Evolutionary conservation across 2,329 filamentous ascomycete genomes (phyloP).

Genomic region (Phialophora chinensis): DNA sequence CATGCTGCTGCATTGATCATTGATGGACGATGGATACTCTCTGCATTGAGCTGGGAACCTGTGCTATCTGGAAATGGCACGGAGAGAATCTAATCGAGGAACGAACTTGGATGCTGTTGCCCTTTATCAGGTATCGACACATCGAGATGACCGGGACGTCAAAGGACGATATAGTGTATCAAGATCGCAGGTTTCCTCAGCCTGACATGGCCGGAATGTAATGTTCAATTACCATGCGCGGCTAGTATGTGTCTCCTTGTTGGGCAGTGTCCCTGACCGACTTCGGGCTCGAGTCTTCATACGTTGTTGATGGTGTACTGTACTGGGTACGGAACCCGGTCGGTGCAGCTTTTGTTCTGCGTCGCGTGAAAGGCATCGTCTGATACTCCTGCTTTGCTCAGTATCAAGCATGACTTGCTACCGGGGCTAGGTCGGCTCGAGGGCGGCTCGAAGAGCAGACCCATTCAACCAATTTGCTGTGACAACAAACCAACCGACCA

Average conservation of each 20-base stretch:
- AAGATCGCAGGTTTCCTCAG: neutral
- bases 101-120: neutral
- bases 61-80: neutral
- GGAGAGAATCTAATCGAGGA: neutral
- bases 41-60: neutral
- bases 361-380: neutral
- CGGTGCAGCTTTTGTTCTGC: neutral
- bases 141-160: neutral
- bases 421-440: neutral
- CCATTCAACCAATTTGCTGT: neutral
- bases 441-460: neutral
- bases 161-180: neutral
- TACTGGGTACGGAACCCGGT: neutral
- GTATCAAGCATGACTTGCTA: neutral
- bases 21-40: neutral
- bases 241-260: neutral
- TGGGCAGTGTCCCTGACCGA: neutral
- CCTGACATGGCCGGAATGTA: no score
- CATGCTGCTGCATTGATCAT: no score
- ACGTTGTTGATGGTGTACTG: neutral
- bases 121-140: neutral
- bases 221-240: neutral
- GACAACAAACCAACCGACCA: neutral
- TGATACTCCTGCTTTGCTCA: neutral
- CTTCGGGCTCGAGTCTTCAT: neutral